Evolutionary conservation across 495 filamentous ascomycete genomes (phyloP).

Genomic region (Neurospora discreta): DNA sequence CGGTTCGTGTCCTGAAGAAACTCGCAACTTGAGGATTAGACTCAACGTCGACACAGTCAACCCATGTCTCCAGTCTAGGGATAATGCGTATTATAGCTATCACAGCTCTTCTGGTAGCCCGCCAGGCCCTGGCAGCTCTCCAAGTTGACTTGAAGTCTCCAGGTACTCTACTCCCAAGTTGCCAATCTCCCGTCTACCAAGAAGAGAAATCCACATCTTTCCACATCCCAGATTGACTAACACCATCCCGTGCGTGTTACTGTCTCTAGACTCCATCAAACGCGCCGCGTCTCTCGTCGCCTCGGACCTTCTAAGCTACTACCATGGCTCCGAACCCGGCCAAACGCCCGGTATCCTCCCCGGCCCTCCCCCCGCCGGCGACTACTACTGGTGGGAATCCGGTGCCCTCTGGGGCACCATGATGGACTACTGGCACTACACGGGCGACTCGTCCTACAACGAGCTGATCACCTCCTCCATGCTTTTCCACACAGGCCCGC

Average conservation of each 20-base stretch:
- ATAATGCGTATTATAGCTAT: neutral
- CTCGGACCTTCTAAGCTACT: constrained; percentile 51
- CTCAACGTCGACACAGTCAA: neutral
- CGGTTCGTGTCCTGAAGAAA: neutral
- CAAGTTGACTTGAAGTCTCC: constrained; percentile 11
- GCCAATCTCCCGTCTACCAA: neutral
- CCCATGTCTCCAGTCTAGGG: neutral
- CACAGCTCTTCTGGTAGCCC: neutral
- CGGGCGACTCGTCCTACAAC: constrained; percentile 54
- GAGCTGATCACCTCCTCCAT: constrained; percentile 41
- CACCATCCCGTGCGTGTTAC: neutral
- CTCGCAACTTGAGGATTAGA: neutral
- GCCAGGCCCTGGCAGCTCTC: constrained; percentile 4
- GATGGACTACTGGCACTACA: constrained; percentile 59
- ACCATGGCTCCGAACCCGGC: constrained; percentile 48
- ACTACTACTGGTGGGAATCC: constrained; percentile 44
- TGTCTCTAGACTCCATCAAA: constrained; percentile 45
- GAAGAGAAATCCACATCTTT: neutral
- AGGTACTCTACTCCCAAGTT: neutral
- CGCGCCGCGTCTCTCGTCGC: constrained; percentile 48
- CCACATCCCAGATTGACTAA: neutral
- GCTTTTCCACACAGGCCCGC: constrained; percentile 47
- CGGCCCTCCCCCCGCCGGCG: constrained; percentile 32
- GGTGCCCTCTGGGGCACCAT: constrained; percentile 35
- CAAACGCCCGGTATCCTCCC: constrained; percentile 53